phyloP scores from a whole-genome alignment of 352 stramenopile genomes.

The Phytophthora ramorum region DNA sequence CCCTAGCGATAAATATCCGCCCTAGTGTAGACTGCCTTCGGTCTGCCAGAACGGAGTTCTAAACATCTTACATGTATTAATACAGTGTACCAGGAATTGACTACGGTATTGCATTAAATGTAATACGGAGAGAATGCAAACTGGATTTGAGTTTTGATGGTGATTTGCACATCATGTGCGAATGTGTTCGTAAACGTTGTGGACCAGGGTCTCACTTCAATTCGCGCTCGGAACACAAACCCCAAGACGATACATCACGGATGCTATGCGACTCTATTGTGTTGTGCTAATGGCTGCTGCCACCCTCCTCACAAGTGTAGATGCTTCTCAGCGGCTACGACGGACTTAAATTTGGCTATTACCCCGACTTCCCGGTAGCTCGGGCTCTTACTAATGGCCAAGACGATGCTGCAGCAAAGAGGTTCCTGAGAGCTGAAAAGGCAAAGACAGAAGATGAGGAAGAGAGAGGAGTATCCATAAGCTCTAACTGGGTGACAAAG shows the following conservation, averaged over 20 bases:
- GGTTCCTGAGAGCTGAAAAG: background rate
- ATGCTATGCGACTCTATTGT: conserved; percentile 1
- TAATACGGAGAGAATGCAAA: too few relatives aligned
- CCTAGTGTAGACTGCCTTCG: too few relatives aligned
- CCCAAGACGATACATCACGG: background rate
- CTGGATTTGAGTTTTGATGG: too few relatives aligned
- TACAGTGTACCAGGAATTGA: too few relatives aligned
- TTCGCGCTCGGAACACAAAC: background rate
- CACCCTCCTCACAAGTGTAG: background rate
- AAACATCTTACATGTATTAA: too few relatives aligned
- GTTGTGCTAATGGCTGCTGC: background rate
- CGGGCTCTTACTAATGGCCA: background rate
- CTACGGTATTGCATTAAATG: too few relatives aligned
- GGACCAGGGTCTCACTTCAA: background rate
- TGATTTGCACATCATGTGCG: too few relatives aligned
- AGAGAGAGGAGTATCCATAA: background rate
- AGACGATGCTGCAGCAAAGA: background rate
- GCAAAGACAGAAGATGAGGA: conserved; percentile 3
- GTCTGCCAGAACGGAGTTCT: too few relatives aligned
- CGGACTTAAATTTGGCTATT: background rate
- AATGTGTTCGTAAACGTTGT: background rate
- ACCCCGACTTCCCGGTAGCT: background rate
- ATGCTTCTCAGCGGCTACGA: background rate
- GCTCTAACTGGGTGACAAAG: background rate
- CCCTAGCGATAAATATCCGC: too few relatives aligned